Conservation (phyloP, 306 rosid species). For the Medicago lupulina region DNA sequence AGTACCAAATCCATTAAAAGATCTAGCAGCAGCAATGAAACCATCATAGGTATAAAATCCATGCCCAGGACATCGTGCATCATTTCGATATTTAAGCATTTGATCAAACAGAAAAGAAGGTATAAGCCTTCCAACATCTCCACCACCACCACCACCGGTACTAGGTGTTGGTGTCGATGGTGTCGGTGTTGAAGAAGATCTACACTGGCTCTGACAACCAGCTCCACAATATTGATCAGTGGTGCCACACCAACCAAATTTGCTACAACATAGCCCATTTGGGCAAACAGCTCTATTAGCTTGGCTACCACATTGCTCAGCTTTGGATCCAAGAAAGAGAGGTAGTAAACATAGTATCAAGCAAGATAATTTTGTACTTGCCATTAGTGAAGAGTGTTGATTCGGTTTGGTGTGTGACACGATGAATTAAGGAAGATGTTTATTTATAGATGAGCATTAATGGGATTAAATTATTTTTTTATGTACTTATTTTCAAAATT, state of each 20-base stretch:
- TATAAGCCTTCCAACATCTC: constrained; percentile 45
- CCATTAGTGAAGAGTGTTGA: constrained; percentile 4
- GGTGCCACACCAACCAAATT: constrained; percentile 53
- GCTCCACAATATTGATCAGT: constrained; percentile 38
- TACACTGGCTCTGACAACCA: constrained; percentile 63
- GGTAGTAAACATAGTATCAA: constrained; percentile 1
- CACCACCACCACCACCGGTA: constrained; percentile 38
- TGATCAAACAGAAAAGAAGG: constrained; percentile 40
- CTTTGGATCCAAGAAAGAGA: constrained; percentile 23
- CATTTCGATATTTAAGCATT: constrained; percentile 63
- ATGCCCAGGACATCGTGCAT: constrained; percentile 44
- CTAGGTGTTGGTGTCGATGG: constrained; percentile 16
- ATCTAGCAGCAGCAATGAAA: constrained; percentile 57
- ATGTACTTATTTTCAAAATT: not conserved
- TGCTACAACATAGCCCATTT: constrained; percentile 56
- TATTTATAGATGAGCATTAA: constrained; percentile 36
- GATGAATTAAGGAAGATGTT: not conserved
- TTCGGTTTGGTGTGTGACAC: not conserved
- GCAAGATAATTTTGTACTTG: constrained; percentile 18
- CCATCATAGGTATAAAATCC: constrained; percentile 62
- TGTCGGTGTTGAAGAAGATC: not conserved
- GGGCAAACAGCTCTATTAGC: constrained; percentile 56
- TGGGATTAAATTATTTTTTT: not conserved
- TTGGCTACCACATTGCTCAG: constrained; percentile 60
- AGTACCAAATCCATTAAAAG: constrained; percentile 55